Base-by-base conservation (phyloP, 495 filamentous ascomycete species). In the Extremus antarcticus region DNA sequence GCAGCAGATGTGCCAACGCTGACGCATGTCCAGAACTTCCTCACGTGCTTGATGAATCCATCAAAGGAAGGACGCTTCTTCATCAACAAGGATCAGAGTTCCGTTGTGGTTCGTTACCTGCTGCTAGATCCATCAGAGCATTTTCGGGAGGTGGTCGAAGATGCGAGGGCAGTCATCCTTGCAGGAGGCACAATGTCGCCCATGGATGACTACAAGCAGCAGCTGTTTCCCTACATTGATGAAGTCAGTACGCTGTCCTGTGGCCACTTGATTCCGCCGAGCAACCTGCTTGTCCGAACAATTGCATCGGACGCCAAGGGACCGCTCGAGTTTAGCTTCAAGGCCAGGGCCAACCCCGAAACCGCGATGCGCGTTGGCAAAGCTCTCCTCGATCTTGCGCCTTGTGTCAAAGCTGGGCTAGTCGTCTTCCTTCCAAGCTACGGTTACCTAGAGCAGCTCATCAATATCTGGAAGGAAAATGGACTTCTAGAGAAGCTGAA, bases 351-450 rank as follows among this genome's bases (percentile, higher is more conserved):
- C 20, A 49, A 43, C 24, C 16, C 21, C 17, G 45, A 25, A 0
- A 58, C 13, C 9, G 9, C 29, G 3, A 32, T 25, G n/a, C 50
- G 59, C 1, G 47, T 58, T 19, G 59, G 55, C 35, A 3, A 47
- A 7, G 51, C 47, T 4, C 22, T 62, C 22, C 24, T 51, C 2
- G 29, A 45, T 1, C 11, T 62, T 19, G 54, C 59, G 10, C 47
- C 29, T 13, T 13, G 79, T 17, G 86, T 96, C 11, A 90, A 89
- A 0, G 90, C 95, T 59, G 92, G 92, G 13, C 77, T 97, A 13
- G 89, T 97, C n/a, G 83, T 91, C 8, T 98, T 98, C 68, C 96
- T 98, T 61, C 90, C 94, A 19, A 92, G 87, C 65, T 96, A 97
- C 70, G 78, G 85, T 22, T 96, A 95, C 67, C 76, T 98, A 2